These are phyloP conservation scores for Podila epigama DNA, from an alignment of 192 early-diverging fungal species.

Conservation along the genomic window DNA sequence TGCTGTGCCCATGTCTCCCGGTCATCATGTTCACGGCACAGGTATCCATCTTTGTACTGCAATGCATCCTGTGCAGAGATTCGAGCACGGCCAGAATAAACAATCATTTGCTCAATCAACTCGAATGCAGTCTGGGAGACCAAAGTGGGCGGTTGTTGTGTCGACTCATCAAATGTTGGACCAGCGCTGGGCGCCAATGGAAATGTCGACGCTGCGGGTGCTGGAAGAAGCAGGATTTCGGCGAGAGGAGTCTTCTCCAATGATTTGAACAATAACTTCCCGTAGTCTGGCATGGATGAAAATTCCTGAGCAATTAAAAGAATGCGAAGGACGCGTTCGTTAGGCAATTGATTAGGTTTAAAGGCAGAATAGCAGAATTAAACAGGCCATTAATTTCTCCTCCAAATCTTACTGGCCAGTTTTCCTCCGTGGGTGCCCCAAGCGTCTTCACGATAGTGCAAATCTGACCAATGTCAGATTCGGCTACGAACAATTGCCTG, in stretches of 20 bases:
- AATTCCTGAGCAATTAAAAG: constrained; percentile 18
- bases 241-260: constrained; percentile 13
- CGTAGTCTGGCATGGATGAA: constrained; percentile 32
- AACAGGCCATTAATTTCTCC: neutral
- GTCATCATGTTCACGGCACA: neutral
- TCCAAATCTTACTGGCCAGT: constrained; percentile 48
- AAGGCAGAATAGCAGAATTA: neutral
- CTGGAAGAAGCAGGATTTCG: constrained; percentile 2
- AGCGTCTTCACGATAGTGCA: constrained; percentile 52
- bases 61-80: constrained; percentile 15
- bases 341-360: neutral
- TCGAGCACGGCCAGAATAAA: constrained; percentile 18
- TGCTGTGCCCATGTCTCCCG: neutral
- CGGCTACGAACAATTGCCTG: constrained; percentile 48
- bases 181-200: too few species aligned
- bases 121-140: constrained; percentile 12
- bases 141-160: neutral
- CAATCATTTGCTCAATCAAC: constrained; percentile 26
- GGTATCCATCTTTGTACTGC: constrained; percentile 7
- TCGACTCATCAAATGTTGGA: too few species aligned
- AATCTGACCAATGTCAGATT: constrained; percentile 57
- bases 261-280: constrained; percentile 32
- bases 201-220: neutral
- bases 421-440: constrained; percentile 47
- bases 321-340: neutral